phyloP scores from a whole-genome alignment of 345 rosid species.

The Sonneratia alba region DNA sequence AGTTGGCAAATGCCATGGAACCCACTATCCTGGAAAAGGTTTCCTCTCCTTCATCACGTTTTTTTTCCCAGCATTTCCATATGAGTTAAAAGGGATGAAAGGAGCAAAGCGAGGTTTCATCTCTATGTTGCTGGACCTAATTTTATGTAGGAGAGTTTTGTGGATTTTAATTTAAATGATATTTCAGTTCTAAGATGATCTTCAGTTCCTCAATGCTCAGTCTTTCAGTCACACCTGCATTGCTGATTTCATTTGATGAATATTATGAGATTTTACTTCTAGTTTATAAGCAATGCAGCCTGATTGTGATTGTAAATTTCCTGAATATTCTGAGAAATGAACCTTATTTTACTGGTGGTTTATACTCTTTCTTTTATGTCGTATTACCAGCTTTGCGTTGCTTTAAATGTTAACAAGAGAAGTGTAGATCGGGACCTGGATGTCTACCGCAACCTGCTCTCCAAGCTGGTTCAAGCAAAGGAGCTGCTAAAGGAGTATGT shows the following conservation, averaged over 20 bases:
- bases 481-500: slow-evolving; percentile 91
- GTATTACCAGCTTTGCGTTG: slow-evolving; percentile 66
- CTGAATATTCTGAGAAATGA: neutral
- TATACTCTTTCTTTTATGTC: neutral
- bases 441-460: slow-evolving; percentile 86
- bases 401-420: slow-evolving; percentile 71
- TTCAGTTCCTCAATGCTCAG: neutral
- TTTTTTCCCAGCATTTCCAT: neutral
- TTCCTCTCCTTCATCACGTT: slow-evolving; percentile 6
- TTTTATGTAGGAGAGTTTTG: neutral
- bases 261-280: too few species aligned
- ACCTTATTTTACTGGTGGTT: neutral
- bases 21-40: slow-evolving; percentile 87
- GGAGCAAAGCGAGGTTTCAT: neutral
- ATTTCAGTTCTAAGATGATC: neutral
- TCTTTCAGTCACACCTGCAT: neutral
- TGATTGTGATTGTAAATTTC: neutral
- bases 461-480: slow-evolving; percentile 95
- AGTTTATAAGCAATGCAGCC: neutral
- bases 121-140: neutral
- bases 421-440: slow-evolving; percentile 95
- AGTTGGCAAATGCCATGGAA: slow-evolving; percentile 80
- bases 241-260: neutral
- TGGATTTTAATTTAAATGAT: neutral
- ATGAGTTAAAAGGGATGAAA: neutral